A percentile compares a stretch with the other conserved stretches of the same genome.
Conservation (phyloP, 2,329 filamentous ascomycete genomes). For the Acarospora socialis region DNA sequence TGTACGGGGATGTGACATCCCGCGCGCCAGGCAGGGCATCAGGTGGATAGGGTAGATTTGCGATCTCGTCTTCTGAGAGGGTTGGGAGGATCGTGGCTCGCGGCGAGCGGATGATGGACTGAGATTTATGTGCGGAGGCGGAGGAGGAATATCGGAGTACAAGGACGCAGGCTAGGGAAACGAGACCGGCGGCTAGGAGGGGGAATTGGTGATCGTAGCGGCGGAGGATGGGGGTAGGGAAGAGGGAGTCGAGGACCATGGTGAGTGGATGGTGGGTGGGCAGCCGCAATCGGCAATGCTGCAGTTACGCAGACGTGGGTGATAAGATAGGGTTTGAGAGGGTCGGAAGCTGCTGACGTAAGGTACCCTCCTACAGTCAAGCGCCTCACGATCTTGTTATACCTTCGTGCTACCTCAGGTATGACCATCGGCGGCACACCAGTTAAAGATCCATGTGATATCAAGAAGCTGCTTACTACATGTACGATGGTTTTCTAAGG, state of each 20-base stretch:
- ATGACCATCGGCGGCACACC: too few species aligned
- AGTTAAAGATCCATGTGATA: too few species aligned
- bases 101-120: constrained; percentile 22
- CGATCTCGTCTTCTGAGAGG: constrained; percentile 24
- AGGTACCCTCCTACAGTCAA: too few species aligned
- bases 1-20: constrained; percentile 49
- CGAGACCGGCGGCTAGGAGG: not conserved
- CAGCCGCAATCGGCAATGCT: too few species aligned
- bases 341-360: too few species aligned
- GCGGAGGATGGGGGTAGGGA: not conserved
- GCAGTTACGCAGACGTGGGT: too few species aligned
- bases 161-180: not conserved
- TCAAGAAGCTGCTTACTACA: too few species aligned
- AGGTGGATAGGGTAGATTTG: constrained; percentile 48
- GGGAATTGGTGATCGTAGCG: not conserved
- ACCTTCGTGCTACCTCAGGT: too few species aligned
- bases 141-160: not conserved
- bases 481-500: too few species aligned
- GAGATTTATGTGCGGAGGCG: not conserved
- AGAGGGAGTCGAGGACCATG: not conserved
- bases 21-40: constrained; percentile 55
- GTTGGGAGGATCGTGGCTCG: constrained; percentile 21
- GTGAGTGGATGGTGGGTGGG: too few species aligned
- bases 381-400: too few species aligned
- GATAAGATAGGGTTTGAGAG: too few species aligned